These are phyloP conservation scores for Yarrowia deformans DNA, from an alignment of 805 yeast species.

Conservation along the genomic window DNA sequence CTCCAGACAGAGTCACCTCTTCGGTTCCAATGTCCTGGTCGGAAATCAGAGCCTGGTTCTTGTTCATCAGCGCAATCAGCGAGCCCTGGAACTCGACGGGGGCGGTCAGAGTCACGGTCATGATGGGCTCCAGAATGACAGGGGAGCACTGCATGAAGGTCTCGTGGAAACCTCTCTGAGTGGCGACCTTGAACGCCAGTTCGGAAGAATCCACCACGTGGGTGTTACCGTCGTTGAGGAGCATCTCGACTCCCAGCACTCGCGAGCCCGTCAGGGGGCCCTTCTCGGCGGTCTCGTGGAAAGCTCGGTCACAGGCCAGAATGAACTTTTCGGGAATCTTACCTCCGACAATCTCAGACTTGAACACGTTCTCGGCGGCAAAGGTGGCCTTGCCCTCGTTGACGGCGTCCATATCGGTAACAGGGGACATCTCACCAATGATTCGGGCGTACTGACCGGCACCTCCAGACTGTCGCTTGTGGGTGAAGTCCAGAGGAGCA, in stretches of 20 bases:
- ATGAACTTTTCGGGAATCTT: slow-evolving; percentile 94
- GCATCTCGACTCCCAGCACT: slow-evolving; percentile 92
- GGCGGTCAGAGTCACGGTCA: slow-evolving; percentile 91
- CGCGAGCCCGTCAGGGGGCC: slow-evolving; percentile 97
- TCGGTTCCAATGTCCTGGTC: slow-evolving; percentile 95
- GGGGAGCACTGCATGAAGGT: slow-evolving; percentile 87
- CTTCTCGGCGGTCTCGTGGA: slow-evolving; percentile 91
- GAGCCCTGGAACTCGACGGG: slow-evolving; percentile 96
- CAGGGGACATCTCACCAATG: slow-evolving; percentile 77
- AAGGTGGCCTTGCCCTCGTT: slow-evolving; percentile 50
- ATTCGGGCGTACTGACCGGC: slow-evolving; percentile 99
- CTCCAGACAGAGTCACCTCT: slow-evolving; percentile 91
- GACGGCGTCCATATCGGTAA: slow-evolving; percentile 50
- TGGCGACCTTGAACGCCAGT: slow-evolving; percentile 91
- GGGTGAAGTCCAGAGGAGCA: slow-evolving; percentile 87
- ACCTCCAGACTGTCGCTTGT: slow-evolving; percentile 99
- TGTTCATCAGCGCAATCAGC: slow-evolving; percentile 89
- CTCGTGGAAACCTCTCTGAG: slow-evolving; percentile 88
- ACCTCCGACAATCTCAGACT: slow-evolving; percentile 94
- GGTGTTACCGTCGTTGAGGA: slow-evolving; percentile 94
- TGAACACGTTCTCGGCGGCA: slow-evolving; percentile 65
- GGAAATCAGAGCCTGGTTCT: slow-evolving; percentile 86
- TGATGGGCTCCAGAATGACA: slow-evolving; percentile 92
- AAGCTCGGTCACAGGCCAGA: slow-evolving; percentile 93
- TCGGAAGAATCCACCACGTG: slow-evolving; percentile 98